These are phyloP conservation scores for Daldinia sp. DNA, from an alignment of 2,329 filamentous ascomycete species.

Conservation along the genomic window DNA sequence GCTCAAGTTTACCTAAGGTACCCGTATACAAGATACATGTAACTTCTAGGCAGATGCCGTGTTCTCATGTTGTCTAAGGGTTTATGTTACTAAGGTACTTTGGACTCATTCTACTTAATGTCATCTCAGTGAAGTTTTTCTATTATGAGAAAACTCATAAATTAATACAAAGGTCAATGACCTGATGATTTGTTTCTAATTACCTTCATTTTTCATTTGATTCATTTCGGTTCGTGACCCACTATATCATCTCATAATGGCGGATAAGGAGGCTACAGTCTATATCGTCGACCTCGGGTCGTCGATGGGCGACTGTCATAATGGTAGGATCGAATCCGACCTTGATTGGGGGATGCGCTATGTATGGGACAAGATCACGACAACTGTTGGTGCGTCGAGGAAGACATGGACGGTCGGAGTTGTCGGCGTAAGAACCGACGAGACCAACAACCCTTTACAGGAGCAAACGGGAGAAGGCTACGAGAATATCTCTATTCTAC, in stretches of 20 bases:
- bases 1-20: neutral
- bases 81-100: too few relatives aligned
- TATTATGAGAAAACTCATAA: conserved; percentile 5
- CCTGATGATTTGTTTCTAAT: neutral
- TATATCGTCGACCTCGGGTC: conserved; percentile 90
- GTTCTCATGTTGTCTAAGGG: conserved; percentile 5
- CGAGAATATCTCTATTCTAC: conserved; percentile 83
- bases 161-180: conserved; percentile 1
- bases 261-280: conserved; percentile 90
- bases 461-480: conserved; percentile 80
- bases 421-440: conserved; percentile 84
- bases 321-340: conserved; percentile 80
- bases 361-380: conserved; percentile 92
- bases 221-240: conserved; percentile 5
- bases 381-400: conserved; percentile 74
- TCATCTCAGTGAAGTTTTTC: neutral
- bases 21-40: conserved; percentile 16
- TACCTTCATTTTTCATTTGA: conserved; percentile 12
- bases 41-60: conserved; percentile 30
- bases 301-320: conserved; percentile 81
- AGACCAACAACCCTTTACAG: conserved; percentile 75
- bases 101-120: too few relatives aligned
- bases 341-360: conserved; percentile 92
- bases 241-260: conserved; percentile 69
- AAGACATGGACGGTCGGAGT: conserved; percentile 84